These are phyloP conservation scores for Austroboletus niveus DNA, from an alignment of 1,284 basidiomycete genomes.

Conservation along the genomic window DNA sequence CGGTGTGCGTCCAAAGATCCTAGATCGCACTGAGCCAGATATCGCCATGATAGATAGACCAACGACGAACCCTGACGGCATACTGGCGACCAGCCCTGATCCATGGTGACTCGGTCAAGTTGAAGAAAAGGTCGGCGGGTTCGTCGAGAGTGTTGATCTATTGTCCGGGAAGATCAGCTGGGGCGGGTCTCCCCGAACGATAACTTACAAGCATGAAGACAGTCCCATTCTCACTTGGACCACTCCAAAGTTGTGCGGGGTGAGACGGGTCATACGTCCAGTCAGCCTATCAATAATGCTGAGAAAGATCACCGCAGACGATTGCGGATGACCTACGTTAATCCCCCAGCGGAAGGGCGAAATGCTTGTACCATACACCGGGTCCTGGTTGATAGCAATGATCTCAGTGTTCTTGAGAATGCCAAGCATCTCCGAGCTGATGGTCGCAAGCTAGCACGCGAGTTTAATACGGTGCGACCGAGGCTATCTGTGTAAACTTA, in stretches of 20 bases:
- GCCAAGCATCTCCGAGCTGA: constrained; percentile 47
- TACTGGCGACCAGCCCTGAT: constrained; percentile 64
- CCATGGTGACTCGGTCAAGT: constrained; percentile 67
- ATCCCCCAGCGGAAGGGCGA: constrained; percentile 67
- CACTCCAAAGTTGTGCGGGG: constrained; percentile 61
- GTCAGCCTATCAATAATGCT: constrained; percentile 41
- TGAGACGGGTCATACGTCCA: constrained; percentile 47
- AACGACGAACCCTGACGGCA: constrained; percentile 46
- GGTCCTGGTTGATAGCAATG: constrained; percentile 67
- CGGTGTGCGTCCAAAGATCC: constrained; percentile 69
- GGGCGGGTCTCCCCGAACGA: not conserved
- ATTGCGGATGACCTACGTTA: constrained; percentile 38
- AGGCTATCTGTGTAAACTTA: constrained; percentile 5
- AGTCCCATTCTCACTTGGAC: constrained; percentile 50
- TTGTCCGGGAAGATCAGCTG: not conserved
- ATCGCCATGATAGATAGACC: not conserved
- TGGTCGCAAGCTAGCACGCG: constrained; percentile 44
- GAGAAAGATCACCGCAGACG: not conserved
- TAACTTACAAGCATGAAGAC: constrained; percentile 53
- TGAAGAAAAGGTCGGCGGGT: constrained; percentile 57
- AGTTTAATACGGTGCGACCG: constrained; percentile 13
- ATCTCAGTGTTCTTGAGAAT: constrained; percentile 64
- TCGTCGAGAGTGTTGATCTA: constrained; percentile 53
- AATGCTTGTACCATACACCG: constrained; percentile 55
- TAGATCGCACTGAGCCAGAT: constrained; percentile 22